These are phyloP conservation scores for Ceratobasidium sp. DNA, from an alignment of 1,284 basidiomycete genomes.

Conservation along the genomic window DNA sequence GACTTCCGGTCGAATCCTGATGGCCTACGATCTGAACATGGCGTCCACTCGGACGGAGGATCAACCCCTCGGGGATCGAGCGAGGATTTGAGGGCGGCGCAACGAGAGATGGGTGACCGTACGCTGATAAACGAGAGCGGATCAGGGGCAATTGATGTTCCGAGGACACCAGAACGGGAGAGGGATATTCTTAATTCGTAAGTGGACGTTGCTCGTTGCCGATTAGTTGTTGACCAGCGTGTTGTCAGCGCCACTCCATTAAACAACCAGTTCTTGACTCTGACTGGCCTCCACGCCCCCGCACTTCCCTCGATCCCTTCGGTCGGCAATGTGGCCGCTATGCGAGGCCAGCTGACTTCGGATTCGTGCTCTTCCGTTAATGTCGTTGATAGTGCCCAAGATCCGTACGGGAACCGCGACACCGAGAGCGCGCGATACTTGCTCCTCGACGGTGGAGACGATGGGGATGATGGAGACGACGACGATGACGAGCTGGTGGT, in stretches of 20 bases:
- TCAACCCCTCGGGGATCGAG: slow-evolving; percentile 35
- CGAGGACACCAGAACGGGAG: slow-evolving; percentile 30
- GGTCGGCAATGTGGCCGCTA: slow-evolving; percentile 4
- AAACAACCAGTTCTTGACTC: slow-evolving; percentile 42
- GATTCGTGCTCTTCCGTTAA: slow-evolving; percentile 11
- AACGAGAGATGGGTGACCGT: slow-evolving; percentile 15
- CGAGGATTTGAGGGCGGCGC: slow-evolving; percentile 36
- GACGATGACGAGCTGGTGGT: slow-evolving; percentile 22
- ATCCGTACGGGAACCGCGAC: neutral
- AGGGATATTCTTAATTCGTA: slow-evolving; percentile 30
- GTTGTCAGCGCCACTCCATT: slow-evolving; percentile 39
- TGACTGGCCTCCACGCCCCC: neutral
- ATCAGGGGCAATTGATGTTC: neutral
- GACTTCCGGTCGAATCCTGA: neutral
- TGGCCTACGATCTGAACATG: slow-evolving; percentile 11
- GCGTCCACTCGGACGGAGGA: slow-evolving; percentile 31
- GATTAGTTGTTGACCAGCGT: neutral
- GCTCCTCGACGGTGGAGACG: neutral
- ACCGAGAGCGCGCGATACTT: slow-evolving; percentile 27
- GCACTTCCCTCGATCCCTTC: slow-evolving; percentile 26
- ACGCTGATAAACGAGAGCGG: neutral
- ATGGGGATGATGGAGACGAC: slow-evolving; percentile 19
- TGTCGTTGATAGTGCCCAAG: neutral
- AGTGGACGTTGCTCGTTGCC: neutral
- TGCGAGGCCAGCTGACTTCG: neutral